Conservation (phyloP, 139 green algal species). For the Eudorina sp. region DNA sequence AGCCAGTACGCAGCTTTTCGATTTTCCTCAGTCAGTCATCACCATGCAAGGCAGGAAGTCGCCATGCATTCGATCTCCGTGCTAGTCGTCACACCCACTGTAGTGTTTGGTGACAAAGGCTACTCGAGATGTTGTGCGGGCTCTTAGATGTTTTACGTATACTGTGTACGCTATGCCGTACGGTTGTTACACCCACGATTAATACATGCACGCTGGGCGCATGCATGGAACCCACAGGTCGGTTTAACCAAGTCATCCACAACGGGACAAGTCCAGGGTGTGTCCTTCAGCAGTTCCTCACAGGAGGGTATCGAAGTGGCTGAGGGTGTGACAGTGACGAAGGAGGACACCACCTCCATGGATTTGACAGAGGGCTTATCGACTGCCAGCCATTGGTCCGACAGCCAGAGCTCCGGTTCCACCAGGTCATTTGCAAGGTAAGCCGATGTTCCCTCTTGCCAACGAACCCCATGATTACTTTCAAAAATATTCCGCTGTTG, state of each 20-base stretch:
- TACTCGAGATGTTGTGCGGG: too few relatives aligned
- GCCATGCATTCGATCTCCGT: neutral
- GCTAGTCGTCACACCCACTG: neutral
- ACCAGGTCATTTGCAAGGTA: neutral
- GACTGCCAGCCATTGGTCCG: neutral
- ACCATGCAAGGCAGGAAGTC: too few relatives aligned
- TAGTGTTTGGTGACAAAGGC: too few relatives aligned
- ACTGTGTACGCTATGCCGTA: too few relatives aligned
- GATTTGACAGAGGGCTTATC: neutral
- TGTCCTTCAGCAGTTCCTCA: neutral
- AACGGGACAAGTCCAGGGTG: neutral
- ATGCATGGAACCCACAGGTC: neutral
- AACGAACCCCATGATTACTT: neutral
- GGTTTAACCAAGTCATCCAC: neutral
- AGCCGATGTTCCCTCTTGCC: neutral
- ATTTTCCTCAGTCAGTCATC: too few relatives aligned
- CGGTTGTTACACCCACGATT: too few relatives aligned
- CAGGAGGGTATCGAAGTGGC: conserved; percentile 18
- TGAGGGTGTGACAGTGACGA: conserved; percentile 21
- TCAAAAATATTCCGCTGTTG: neutral
- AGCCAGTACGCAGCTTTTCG: too few relatives aligned
- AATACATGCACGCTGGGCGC: neutral
- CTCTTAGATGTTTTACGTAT: too few relatives aligned
- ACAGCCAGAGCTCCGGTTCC: neutral
- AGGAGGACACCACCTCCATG: conserved; percentile 7